Percentiles rank a stretch among this genome's conserved stretches.
Conservation (phyloP, 1,284 basidiomycete genomes). For the Lentinula novae-zelandiae region DNA sequence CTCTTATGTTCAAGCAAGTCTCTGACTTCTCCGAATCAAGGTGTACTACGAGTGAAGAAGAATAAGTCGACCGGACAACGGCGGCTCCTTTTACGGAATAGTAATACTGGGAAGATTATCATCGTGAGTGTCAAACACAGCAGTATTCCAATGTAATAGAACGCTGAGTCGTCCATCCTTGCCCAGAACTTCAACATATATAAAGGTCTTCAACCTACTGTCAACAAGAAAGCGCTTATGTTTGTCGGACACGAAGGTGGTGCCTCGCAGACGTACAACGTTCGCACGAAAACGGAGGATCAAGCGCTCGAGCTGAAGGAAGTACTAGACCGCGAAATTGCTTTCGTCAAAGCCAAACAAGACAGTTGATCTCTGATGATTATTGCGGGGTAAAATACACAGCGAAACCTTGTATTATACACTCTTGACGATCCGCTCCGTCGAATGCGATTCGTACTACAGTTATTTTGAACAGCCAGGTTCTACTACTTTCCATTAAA, state of each 20-base stretch:
- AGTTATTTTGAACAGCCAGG: neutral
- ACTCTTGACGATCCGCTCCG: neutral
- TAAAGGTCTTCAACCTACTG: conserved; percentile 45
- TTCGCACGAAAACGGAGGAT: conserved; percentile 62
- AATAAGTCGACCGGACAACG: conserved; percentile 56
- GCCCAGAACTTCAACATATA: conserved; percentile 68
- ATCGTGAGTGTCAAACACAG: conserved; percentile 45
- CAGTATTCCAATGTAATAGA: neutral
- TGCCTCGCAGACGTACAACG: conserved; percentile 52
- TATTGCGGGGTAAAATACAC: conserved; percentile 7
- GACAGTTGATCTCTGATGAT: conserved; percentile 13
- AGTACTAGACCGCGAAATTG: conserved; percentile 63
- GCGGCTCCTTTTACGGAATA: conserved; percentile 65
- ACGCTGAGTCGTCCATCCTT: conserved; percentile 11
- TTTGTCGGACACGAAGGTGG: conserved; percentile 68
- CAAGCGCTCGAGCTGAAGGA: conserved; percentile 56
- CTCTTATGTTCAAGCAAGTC: neutral
- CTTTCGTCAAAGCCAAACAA: conserved; percentile 35
- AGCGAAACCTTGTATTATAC: neutral
- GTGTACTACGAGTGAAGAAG: conserved; percentile 66
- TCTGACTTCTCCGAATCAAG: conserved; percentile 28
- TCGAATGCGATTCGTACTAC: neutral
- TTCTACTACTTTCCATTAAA: conserved; percentile 52
- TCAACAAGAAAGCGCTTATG: conserved; percentile 48
- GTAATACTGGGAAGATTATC: conserved; percentile 65